Evolutionary conservation across 179 eudicot genomes (phyloP), one percentile per base, ranked within the genome.

Genomic region (Beta macrorhiza): DNA sequence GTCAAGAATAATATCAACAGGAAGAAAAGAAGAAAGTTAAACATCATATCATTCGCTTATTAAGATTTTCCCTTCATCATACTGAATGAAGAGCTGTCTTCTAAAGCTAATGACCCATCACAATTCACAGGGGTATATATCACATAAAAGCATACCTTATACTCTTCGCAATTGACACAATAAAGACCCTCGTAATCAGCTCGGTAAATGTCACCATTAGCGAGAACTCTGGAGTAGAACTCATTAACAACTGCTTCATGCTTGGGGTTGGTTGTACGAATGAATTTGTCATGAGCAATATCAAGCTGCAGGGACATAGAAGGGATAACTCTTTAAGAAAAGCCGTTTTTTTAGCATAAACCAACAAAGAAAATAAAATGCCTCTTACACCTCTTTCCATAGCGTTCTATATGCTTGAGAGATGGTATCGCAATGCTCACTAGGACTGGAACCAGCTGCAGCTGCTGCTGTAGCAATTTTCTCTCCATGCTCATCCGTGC

Each of bases 401-500:
- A 97, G 89, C 62, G 74, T 76, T 89, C 84, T 90, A 85, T 94
- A 97, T 75, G 93, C 88, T 85, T 89, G 92, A 65, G 99, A 97
- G 77, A 97, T 79, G 63, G 78, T 76, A 80, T 94, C 93, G 85
- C 98, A 97, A 79, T 97, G 98, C 73, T 89, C 91, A 13, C 77
- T 80, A 45, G 98, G 99, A 79, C 89, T 91, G 69, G 91, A 86
- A 80, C 92, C 98, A 77, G 49, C 51, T 70, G 93, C 88, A 83
- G 89, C 86, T 19, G 99, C 98, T 74, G 99, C 95, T 53, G 91
- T 89, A 67, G 99, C 99, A 87, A 97, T 97, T 88, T 97, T 97
- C 81, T 97, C 99, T 42, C 99, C 99, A 73, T 97, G 99, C 84
- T 97, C 99, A 88, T 97, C 99, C 17, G 99, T 97, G 58, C 99